Evolutionary conservation across 1,284 basidiomycete genomes (phyloP).

Genomic region (Chondrostereum purpureum): DNA sequence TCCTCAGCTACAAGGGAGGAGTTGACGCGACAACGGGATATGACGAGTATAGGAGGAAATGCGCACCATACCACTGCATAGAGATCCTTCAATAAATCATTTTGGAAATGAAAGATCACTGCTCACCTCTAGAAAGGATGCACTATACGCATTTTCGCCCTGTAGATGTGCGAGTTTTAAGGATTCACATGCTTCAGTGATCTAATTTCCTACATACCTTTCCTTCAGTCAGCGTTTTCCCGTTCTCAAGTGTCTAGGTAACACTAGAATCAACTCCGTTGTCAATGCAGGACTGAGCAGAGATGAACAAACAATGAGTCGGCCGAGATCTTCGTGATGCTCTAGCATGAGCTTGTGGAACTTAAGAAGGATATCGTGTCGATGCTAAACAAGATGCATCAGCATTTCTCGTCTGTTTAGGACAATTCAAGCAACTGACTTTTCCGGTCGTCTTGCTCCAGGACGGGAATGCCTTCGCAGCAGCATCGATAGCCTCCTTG

Average conservation of each 20-base stretch:
- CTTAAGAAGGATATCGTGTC: slow-evolving; percentile 76
- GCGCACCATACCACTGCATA: slow-evolving; percentile 70
- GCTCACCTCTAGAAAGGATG: slow-evolving; percentile 78
- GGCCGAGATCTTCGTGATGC: slow-evolving; percentile 75
- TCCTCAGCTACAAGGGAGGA: slow-evolving; percentile 61
- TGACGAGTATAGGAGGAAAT: not conserved
- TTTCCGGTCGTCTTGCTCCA: slow-evolving; percentile 82
- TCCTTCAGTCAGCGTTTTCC: slow-evolving; percentile 79
- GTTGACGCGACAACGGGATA: slow-evolving; percentile 2
- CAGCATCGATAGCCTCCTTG: slow-evolving; percentile 73
- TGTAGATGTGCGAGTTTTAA: slow-evolving; percentile 21
- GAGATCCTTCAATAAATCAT: slow-evolving; percentile 2
- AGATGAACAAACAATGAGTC: slow-evolving; percentile 59
- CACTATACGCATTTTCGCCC: slow-evolving; percentile 77
- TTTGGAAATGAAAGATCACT: not conserved
- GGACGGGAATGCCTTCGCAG: slow-evolving; percentile 67
- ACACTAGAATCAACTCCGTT: no score
- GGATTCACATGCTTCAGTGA: no score
- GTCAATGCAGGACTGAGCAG: no score
- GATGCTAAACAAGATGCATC: slow-evolving; percentile 36
- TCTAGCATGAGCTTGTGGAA: slow-evolving; percentile 70
- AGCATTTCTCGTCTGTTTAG: slow-evolving; percentile 3
- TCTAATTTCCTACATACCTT: slow-evolving; percentile 56
- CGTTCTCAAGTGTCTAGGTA: slow-evolving; percentile 86
- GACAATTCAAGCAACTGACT: slow-evolving; percentile 29